Evolutionary conservation across 23 red algal species (phyloP).

Genomic region (Agarophyton chilense): DNA sequence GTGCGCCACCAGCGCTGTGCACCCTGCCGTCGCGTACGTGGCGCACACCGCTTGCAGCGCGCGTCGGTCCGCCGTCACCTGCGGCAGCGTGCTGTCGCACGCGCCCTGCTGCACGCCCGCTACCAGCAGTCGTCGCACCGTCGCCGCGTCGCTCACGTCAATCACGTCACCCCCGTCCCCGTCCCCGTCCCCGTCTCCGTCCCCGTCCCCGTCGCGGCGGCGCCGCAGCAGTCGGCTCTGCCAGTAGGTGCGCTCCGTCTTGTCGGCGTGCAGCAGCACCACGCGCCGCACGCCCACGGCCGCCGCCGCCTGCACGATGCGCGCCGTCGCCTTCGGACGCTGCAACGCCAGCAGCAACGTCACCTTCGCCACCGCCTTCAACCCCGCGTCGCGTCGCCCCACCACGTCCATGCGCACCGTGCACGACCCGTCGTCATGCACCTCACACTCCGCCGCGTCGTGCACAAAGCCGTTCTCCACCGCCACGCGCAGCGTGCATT

Average conservation of each 20-base stretch:
- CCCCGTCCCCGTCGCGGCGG: not conserved
- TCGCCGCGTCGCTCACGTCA: slow-evolving; percentile 6
- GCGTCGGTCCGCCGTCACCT: slow-evolving; percentile 31
- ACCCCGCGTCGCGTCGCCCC: not conserved
- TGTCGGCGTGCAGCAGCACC: slow-evolving; percentile 46
- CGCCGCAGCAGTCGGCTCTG: slow-evolving; percentile 42
- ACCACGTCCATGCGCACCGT: not conserved
- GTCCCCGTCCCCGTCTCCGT: not conserved
- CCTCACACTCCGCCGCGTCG: slow-evolving; percentile 16
- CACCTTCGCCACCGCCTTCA: slow-evolving; percentile 2
- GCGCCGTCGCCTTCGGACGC: slow-evolving; percentile 67
- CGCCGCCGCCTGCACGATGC: slow-evolving; percentile 48
- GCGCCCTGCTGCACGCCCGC: slow-evolving; percentile 67
- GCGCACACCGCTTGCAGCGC: slow-evolving; percentile 12
- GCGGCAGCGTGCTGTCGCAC: slow-evolving; percentile 45
- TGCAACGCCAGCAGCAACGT: slow-evolving; percentile 72
- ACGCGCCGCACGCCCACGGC: slow-evolving; percentile 60
- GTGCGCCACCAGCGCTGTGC: slow-evolving; percentile 58
- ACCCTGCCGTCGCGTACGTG: not conserved
- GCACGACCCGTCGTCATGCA: slow-evolving; percentile 17
- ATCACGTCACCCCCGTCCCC: not conserved
- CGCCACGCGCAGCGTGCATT: slow-evolving; percentile 48
- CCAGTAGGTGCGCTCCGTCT: slow-evolving; percentile 77
- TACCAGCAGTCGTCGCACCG: slow-evolving; percentile 34
- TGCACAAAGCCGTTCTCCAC: slow-evolving; percentile 19